A percentile compares a stretch with the other conserved stretches of the same genome.
Conservation (phyloP, 179 eudicot species). For the Spergularia azorica region DNA sequence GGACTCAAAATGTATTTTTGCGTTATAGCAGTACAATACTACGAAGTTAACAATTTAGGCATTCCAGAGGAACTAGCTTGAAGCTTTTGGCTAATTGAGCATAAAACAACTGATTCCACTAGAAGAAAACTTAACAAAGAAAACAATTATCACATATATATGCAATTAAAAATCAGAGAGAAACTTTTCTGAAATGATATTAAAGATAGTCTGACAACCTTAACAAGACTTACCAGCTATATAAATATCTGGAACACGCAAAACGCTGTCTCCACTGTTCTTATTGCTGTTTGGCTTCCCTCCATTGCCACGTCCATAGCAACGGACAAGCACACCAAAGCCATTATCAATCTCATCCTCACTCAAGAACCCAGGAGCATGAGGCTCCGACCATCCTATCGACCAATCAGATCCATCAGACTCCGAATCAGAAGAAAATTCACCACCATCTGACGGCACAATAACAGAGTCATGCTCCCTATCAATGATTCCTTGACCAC, state of each 20-base stretch:
- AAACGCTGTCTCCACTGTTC: slow-evolving; percentile 27
- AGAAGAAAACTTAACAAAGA: neutral
- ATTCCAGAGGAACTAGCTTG: neutral
- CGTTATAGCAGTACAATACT: neutral
- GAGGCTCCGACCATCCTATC: slow-evolving; percentile 84
- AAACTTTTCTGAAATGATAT: neutral
- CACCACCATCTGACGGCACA: slow-evolving; percentile 73
- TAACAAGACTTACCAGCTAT: slow-evolving; percentile 41
- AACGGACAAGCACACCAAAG: slow-evolving; percentile 75
- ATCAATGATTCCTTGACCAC: slow-evolving; percentile 47
- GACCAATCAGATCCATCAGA: slow-evolving; percentile 82
- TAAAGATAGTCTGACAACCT: neutral
- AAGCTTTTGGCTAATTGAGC: neutral
- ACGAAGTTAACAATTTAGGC: neutral
- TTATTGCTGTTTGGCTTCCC: slow-evolving; percentile 27
- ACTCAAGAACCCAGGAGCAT: slow-evolving; percentile 62
- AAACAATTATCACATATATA: neutral
- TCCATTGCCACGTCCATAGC: slow-evolving; percentile 52
- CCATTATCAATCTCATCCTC: slow-evolving; percentile 65
- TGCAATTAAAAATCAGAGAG: neutral
- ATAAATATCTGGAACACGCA: slow-evolving; percentile 35
- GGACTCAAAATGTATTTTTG: neutral
- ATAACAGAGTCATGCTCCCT: slow-evolving; percentile 59
- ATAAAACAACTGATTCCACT: neutral
- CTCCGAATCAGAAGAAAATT: slow-evolving; percentile 59